These are phyloP conservation scores for Clonostachys chloroleuca DNA, from an alignment of 2,329 filamentous ascomycete species.

Conservation along the genomic window DNA sequence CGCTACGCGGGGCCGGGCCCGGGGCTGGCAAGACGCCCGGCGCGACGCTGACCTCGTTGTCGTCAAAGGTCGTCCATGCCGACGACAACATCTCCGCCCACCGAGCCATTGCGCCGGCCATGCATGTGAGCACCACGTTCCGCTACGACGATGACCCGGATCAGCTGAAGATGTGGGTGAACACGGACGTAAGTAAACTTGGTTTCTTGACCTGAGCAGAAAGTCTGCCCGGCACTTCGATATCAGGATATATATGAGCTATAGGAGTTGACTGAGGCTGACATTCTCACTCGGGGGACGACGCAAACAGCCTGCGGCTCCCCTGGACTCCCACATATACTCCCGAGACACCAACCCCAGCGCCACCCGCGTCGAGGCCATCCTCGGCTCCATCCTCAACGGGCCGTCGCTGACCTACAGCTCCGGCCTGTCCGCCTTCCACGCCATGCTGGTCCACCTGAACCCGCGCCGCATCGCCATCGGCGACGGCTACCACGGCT, in stretches of 20 bases:
- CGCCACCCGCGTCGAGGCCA: conserved; percentile 77
- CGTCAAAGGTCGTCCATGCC: conserved; percentile 75
- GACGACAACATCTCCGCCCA: conserved; percentile 73
- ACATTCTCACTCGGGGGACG: background rate
- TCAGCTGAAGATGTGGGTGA: conserved; percentile 45
- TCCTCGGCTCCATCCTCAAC: conserved; percentile 70
- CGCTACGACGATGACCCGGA: conserved; percentile 72
- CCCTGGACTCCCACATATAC: conserved; percentile 70
- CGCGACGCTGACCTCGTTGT: conserved; percentile 32
- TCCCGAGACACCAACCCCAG: conserved; percentile 77
- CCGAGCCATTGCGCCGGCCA: conserved; percentile 78
- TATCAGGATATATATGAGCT: too few relatives aligned
- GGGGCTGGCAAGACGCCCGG: background rate
- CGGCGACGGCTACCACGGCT: conserved; percentile 86
- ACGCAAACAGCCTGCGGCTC: conserved; percentile 35
- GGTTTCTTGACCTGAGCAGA: conserved; percentile 2
- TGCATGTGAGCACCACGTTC: conserved; percentile 91
- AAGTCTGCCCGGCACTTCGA: too few relatives aligned
- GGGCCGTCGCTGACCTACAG: conserved; percentile 72
- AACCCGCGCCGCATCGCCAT: conserved; percentile 83
- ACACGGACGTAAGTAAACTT: conserved; percentile 47
- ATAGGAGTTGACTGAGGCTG: too few relatives aligned
- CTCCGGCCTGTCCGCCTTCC: conserved; percentile 83
- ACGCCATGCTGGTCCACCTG: conserved; percentile 78
- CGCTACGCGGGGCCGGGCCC: background rate